Conservation (phyloP, 345 rosid genomes). For the Melaleuca quinquenervia region DNA sequence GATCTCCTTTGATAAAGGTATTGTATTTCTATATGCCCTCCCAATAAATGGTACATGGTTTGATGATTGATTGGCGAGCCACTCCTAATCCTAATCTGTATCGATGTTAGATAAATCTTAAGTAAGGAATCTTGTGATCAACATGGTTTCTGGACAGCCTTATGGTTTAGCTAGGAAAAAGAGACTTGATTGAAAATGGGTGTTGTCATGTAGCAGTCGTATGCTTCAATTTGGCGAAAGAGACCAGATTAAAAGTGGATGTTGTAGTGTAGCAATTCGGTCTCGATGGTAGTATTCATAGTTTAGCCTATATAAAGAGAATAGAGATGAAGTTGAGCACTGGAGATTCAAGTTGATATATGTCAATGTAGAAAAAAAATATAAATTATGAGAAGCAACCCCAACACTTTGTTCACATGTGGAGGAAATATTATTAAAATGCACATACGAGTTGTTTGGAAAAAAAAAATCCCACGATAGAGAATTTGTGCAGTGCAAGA, state of each 20-base stretch:
- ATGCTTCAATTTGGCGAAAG: not conserved
- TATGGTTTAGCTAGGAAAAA: not conserved
- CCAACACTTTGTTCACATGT: not conserved
- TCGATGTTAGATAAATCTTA: not conserved
- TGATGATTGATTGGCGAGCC: too few species aligned
- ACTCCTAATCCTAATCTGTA: not conserved
- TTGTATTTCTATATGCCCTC: too few species aligned
- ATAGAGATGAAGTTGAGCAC: not conserved
- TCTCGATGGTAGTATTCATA: not conserved
- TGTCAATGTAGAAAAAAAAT: not conserved
- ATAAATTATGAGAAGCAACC: not conserved
- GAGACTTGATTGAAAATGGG: not conserved
- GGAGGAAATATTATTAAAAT: not conserved
- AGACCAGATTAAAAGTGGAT: not conserved
- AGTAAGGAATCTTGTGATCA: not conserved
- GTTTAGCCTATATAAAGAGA: not conserved
- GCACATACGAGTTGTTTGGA: too few species aligned
- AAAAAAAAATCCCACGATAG: too few species aligned
- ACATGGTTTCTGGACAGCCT: not conserved
- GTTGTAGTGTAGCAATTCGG: not conserved
- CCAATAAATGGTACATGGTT: too few species aligned
- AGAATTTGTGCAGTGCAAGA: too few species aligned
- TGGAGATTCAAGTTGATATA: not conserved
- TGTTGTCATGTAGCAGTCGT: not conserved
- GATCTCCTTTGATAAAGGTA: too few species aligned